Base-by-base conservation (phyloP, 2,329 filamentous ascomycete genomes). In the Aspergillus quadricinctus region DNA sequence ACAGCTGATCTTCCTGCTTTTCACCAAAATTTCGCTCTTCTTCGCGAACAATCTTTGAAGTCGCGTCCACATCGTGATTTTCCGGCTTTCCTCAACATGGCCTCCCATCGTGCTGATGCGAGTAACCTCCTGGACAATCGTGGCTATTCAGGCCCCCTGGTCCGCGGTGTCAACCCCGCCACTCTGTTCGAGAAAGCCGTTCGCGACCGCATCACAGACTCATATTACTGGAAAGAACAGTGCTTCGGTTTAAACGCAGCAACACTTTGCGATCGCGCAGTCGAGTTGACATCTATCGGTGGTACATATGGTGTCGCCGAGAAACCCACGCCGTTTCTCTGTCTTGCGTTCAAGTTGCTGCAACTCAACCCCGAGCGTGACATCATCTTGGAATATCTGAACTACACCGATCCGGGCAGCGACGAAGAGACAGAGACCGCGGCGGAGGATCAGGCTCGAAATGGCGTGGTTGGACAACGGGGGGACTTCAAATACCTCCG, bases 181-280 rank as follows among this genome's bases (percentile, higher is more conserved):
- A 92, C 89, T 4, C 89, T 97, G 58, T 89, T 97, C 82, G 93
- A 97, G 75, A 96, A 96, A 74, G 89, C 92, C 43, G 91, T 97
- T 63, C 89, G 90, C 70, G 94, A 99, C 76, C 92, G 94, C 70
- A 97, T 99, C 74, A 86, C 92, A 64, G 92, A 96, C 70, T 90
- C 87, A 53, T 95, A 96, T 77, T 99, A 96, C 79, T 99, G 92
- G 89, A 97, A 97, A 75, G 94, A 97, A 77, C 92, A 97, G 78
- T 97, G 94, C 73, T 99, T 97, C 76, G 94, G 89, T 45, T 82
- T 99, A 62, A 99, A 97, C 78, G 83, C 84, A 3, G 86, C 86
- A 1, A 88, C 85, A 0, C 74, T 99, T 5, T 88, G 96, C 66
- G 90, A 97, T 77, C 90, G 94, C 62, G 92, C 95, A 0, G 89